Percentiles rank a stretch among this genome's conserved stretches.
These are phyloP conservation scores for Drechmeria coniospora DNA, from an alignment of 2,329 filamentous ascomycete genomes.

Conservation along the genomic window DNA sequence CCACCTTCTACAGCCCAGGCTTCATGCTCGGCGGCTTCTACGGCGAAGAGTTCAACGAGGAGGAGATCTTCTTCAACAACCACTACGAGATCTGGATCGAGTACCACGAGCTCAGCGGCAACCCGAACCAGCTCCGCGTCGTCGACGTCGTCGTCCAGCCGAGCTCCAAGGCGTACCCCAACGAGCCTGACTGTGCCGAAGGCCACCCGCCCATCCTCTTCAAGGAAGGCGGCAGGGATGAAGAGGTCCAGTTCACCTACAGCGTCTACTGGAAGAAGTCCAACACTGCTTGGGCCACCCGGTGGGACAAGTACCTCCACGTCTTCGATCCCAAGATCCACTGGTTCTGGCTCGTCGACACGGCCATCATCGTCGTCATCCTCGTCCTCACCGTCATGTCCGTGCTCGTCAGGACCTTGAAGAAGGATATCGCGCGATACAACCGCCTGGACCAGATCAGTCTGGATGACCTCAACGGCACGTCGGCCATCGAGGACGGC, in stretches of 20 bases:
- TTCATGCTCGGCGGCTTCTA: conserved; percentile 46
- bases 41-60: conserved; percentile 39
- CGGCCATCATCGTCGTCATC: conserved; percentile 86
- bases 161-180: conserved; percentile 48
- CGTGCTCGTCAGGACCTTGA: conserved; percentile 74
- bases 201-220: conserved; percentile 45
- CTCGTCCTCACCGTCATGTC: conserved; percentile 82
- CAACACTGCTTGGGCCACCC: conserved; percentile 78
- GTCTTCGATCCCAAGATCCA: conserved; percentile 97
- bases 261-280: conserved; percentile 81
- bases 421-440: conserved; percentile 92
- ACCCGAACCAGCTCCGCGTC: conserved; percentile 60
- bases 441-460: conserved; percentile 87
- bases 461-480: conserved; percentile 75
- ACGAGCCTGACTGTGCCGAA: conserved; percentile 47
- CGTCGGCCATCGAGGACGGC: conserved; percentile 68
- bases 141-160: conserved; percentile 87
- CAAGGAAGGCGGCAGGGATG: conserved; percentile 35
- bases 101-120: conserved; percentile 64
- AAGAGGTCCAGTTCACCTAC: conserved; percentile 71
- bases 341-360: conserved; percentile 97
- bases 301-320: conserved; percentile 98
- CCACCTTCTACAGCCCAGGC: conserved; percentile 78
- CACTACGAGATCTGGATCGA: conserved; percentile 92
- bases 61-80: conserved; percentile 61